These are phyloP conservation scores for Populus tremula DNA, from an alignment of 345 rosid species.

Conservation along the genomic window DNA sequence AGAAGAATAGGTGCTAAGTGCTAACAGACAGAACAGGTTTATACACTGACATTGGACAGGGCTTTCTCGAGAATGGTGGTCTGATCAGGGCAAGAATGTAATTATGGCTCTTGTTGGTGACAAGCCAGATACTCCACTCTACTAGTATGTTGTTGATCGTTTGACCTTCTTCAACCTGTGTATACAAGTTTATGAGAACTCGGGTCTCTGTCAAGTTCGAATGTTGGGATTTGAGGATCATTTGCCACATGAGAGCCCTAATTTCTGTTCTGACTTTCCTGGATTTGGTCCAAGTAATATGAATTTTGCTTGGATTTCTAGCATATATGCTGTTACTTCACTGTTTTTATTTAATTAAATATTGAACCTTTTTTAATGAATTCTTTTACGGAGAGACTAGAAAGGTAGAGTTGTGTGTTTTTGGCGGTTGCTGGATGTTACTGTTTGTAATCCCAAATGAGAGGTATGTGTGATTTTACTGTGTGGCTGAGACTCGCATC, in stretches of 20 bases:
- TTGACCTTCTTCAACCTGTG: neutral
- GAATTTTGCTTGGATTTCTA: neutral
- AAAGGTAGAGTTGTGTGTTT: too few species aligned
- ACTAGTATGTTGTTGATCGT: neutral
- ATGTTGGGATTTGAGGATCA: neutral
- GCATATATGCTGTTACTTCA: neutral
- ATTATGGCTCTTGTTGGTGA: constrained; percentile 11
- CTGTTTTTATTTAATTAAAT: neutral
- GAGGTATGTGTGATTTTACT: neutral
- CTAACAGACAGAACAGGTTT: constrained; percentile 14
- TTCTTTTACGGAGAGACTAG: too few species aligned
- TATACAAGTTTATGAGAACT: neutral
- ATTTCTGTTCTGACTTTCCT: neutral
- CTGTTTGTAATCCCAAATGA: too few species aligned
- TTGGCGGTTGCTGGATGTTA: too few species aligned
- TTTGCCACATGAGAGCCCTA: neutral
- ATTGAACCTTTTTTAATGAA: neutral
- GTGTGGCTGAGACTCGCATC: neutral
- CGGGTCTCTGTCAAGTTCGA: neutral
- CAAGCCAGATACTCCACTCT: constrained; percentile 1
- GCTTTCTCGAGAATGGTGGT: neutral
- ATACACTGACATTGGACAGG: constrained; percentile 10
- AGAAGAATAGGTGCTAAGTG: neutral
- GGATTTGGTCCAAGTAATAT: neutral
- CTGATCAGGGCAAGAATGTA: constrained; percentile 1